A percentile compares a stretch with the other conserved stretches of the same genome.
These are phyloP conservation scores for Rosa persica DNA, from an alignment of 306 rosid species.

Conservation along the genomic window DNA sequence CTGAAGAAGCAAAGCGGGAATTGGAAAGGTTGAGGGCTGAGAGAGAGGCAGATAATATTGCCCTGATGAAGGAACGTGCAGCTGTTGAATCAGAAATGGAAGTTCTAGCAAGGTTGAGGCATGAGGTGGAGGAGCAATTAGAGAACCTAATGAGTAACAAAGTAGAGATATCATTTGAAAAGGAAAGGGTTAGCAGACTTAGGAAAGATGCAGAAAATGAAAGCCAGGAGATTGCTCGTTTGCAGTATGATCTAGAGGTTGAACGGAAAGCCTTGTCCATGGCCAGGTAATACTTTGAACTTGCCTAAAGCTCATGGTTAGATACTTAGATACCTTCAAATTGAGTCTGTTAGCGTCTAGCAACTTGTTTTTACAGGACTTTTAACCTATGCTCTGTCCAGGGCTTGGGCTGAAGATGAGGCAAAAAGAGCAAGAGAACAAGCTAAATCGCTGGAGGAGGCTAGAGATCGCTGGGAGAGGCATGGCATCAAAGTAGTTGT, in stretches of 20 bases:
- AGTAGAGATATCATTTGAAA: conserved; percentile 77
- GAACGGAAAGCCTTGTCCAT: conserved; percentile 95
- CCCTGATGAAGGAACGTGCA: conserved; percentile 71
- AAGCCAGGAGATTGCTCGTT: conserved; percentile 72
- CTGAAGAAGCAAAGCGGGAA: conserved; percentile 79
- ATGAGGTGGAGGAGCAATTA: conserved; percentile 84
- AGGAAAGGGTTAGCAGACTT: conserved; percentile 73
- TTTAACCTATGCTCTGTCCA: conserved; percentile 26
- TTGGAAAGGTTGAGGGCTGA: conserved; percentile 74
- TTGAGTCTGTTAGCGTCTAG: background rate
- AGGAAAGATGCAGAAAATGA: conserved; percentile 82
- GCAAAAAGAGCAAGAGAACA: conserved; percentile 93
- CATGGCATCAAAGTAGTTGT: conserved; percentile 93
- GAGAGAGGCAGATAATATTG: conserved; percentile 60
- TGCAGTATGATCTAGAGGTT: conserved; percentile 95
- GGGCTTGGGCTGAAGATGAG: conserved; percentile 99
- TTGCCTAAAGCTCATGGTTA: background rate
- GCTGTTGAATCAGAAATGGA: conserved; percentile 91
- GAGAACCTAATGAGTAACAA: conserved; percentile 70
- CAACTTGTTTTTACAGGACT: background rate
- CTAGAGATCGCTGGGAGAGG: conserved; percentile 94
- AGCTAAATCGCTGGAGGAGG: conserved; percentile 86
- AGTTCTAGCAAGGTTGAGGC: conserved; percentile 68
- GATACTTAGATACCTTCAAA: background rate
- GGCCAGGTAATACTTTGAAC: conserved; percentile 72